Percentiles rank a stretch among this genome's conserved stretches.
phyloP scores from a whole-genome alignment of 106 monocot species.

The Dioscorea zingiberensis region DNA sequence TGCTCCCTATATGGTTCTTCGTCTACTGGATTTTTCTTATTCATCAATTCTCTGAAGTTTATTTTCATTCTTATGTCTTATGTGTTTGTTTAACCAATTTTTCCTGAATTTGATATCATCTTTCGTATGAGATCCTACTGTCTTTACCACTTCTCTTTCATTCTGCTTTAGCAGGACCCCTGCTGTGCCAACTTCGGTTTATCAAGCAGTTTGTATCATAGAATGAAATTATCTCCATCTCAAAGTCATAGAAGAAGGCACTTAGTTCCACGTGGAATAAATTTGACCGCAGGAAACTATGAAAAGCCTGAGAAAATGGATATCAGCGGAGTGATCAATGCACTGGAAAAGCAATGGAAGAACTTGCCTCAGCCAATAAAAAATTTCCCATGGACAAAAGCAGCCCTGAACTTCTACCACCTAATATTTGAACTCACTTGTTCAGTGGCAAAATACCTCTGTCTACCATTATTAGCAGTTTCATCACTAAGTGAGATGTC shows the following conservation, averaged over 20 bases:
- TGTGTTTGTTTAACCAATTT: too few relatives aligned
- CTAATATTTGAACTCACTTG: constrained; percentile 26
- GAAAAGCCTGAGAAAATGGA: constrained; percentile 4
- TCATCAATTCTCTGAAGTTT: too few relatives aligned
- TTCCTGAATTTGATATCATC: too few relatives aligned
- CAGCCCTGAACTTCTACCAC: constrained; percentile 10
- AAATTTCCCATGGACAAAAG: constrained; percentile 53
- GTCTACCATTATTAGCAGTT: constrained; percentile 43
- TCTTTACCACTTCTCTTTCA: too few relatives aligned
- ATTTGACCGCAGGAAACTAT: constrained; percentile 16
- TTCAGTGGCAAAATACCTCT: constrained; percentile 51
- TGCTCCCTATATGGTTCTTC: too few relatives aligned
- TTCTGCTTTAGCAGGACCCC: too few relatives aligned
- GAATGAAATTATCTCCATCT: too few relatives aligned
- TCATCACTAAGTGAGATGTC: constrained; percentile 84
- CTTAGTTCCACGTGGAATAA: constrained; percentile 9
- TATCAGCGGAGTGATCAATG: neutral
- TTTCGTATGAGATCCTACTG: too few relatives aligned
- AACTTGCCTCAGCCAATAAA: constrained; percentile 51
- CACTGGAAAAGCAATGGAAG: constrained; percentile 17
- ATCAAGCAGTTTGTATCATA: too few relatives aligned
- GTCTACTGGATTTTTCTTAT: too few relatives aligned
- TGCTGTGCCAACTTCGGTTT: too few relatives aligned
- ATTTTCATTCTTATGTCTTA: neutral
- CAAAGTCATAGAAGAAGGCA: neutral